A percentile compares a stretch with the other conserved stretches of the same genome.
Conservation (phyloP, 2,329 filamentous ascomycete genomes). For the Xylariales sp. region DNA sequence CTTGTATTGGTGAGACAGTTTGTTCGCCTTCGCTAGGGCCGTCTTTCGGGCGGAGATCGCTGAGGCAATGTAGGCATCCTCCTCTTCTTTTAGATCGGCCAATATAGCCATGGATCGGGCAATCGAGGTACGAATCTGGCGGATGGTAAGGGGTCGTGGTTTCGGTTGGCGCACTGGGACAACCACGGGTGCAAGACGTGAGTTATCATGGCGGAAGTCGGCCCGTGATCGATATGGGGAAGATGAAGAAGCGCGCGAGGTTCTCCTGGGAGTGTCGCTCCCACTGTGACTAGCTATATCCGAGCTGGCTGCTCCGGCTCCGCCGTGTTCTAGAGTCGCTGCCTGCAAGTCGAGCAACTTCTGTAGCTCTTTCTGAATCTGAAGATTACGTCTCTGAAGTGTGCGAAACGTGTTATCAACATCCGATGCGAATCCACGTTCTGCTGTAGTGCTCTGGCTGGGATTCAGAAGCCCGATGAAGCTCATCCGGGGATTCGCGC, state of each 20-base stretch:
- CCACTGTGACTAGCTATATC: constrained; percentile 19
- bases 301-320: neutral
- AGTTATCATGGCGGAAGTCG: constrained; percentile 28
- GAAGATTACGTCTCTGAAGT: constrained; percentile 39
- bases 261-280: constrained; percentile 30
- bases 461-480: constrained; percentile 23
- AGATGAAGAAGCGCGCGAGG: constrained; percentile 11
- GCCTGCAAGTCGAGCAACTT: constrained; percentile 55
- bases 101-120: constrained; percentile 60
- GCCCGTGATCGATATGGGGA: constrained; percentile 15
- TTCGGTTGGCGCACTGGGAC: constrained; percentile 59
- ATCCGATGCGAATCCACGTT: constrained; percentile 9
- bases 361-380: constrained; percentile 55
- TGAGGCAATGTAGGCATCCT: constrained; percentile 55
- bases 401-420: constrained; percentile 23
- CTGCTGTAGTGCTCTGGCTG: neutral
- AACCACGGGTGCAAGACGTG: constrained; percentile 25
- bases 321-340: constrained; percentile 38
- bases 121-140: constrained; percentile 61
- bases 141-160: constrained; percentile 50
- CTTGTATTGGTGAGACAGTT: constrained; percentile 43
- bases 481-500: constrained; percentile 12
- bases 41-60: constrained; percentile 53
- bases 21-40: constrained; percentile 54
- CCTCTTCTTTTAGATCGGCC: constrained; percentile 62